Evolutionary conservation across 73 alveolate species (phyloP).

Genomic region (Tetrahymena borealis): DNA sequence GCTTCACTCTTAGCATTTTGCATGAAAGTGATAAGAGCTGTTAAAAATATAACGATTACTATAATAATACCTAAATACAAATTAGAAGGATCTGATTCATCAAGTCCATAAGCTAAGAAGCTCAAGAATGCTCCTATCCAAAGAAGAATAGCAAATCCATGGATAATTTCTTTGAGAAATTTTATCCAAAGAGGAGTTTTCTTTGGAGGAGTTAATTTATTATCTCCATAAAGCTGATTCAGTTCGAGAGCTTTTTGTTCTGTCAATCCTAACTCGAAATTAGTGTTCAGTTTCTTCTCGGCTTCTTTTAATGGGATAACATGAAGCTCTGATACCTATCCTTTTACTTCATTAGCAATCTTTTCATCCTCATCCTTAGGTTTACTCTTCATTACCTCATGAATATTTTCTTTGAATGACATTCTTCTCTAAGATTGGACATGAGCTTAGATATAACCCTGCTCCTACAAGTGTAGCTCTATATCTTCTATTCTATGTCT

Average conservation of each 20-base stretch:
- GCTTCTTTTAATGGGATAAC: constrained; percentile 26
- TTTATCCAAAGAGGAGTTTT: constrained; percentile 65
- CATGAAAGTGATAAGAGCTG: constrained; percentile 61
- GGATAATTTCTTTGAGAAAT: constrained; percentile 62
- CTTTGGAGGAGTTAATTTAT: constrained; percentile 63
- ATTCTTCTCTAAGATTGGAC: too few species aligned
- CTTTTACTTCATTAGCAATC: too few species aligned
- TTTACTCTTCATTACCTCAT: too few species aligned
- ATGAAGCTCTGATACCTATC: too few species aligned
- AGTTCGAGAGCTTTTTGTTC: constrained; percentile 22
- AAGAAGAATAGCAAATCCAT: constrained; percentile 61
- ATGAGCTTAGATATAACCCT: too few species aligned
- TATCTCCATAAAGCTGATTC: constrained; percentile 59
- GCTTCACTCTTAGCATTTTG: constrained; percentile 77
- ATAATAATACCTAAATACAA: constrained; percentile 77
- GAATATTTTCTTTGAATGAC: too few species aligned
- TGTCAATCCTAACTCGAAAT: constrained; percentile 11
- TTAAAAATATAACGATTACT: constrained; percentile 62
- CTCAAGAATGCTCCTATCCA: constrained; percentile 82
- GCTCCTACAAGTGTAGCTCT: too few species aligned
- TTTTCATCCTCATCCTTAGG: too few species aligned
- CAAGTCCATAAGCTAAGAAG: constrained; percentile 73
- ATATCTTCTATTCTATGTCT: too few species aligned
- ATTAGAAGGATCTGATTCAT: constrained; percentile 70
- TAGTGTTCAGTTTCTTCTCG: constrained; percentile 13